phyloP scores from a whole-genome alignment of 306 rosid species.

The Sphenostylis stenocarpa region DNA sequence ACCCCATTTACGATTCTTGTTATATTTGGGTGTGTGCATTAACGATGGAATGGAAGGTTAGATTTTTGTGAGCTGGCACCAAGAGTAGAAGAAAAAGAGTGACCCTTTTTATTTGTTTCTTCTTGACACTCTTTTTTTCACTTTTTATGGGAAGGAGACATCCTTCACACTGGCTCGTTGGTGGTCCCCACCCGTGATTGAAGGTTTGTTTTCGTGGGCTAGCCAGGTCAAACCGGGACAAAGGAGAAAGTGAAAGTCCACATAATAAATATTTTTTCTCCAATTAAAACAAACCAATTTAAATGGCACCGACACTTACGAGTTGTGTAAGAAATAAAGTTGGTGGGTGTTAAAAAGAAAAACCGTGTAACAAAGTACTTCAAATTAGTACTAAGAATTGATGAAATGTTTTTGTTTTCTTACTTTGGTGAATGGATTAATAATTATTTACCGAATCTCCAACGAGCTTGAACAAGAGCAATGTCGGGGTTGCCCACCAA shows the following conservation, averaged over 20 bases:
- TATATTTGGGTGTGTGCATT: neutral
- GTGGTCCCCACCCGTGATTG: constrained; percentile 65
- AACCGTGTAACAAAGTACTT: neutral
- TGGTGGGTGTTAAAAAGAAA: neutral
- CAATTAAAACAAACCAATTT: neutral
- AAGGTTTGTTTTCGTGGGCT: constrained; percentile 36
- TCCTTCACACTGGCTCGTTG: neutral
- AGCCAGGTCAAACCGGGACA: constrained; percentile 33
- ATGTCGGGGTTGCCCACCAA: constrained; percentile 72
- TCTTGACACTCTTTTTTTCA: neutral
- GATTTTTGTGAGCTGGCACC: neutral
- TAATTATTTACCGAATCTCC: constrained; percentile 80
- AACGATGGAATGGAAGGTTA: neutral
- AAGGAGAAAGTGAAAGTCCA: constrained; percentile 24
- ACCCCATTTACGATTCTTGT: neutral
- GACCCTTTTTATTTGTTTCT: constrained; percentile 4
- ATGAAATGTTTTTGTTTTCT: too few species aligned
- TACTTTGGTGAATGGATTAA: neutral
- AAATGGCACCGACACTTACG: constrained; percentile 65
- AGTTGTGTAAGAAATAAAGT: neutral
- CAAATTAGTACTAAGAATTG: neutral
- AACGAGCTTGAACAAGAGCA: constrained; percentile 95
- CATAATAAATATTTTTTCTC: neutral
- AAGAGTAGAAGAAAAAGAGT: neutral
- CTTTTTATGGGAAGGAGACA: constrained; percentile 16